These are phyloP conservation scores for Diaporthe nobilis DNA, from an alignment of 2,329 filamentous ascomycete genomes.

Conservation along the genomic window DNA sequence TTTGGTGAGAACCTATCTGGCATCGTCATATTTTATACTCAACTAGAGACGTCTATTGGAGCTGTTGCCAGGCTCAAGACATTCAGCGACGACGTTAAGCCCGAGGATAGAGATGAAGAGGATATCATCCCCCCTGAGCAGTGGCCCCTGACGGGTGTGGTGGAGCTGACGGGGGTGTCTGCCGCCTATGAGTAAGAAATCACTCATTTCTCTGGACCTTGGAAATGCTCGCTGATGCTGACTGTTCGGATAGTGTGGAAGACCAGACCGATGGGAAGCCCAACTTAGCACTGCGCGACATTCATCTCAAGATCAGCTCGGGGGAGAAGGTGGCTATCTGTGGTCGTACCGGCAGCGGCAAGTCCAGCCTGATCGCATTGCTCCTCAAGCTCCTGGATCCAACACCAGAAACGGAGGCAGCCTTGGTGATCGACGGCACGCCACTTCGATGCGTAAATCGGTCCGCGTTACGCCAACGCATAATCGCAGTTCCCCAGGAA, in stretches of 20 bases:
- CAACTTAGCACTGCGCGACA: constrained; percentile 46
- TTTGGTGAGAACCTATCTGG: constrained; percentile 51
- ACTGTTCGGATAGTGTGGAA: background rate
- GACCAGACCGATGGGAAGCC: background rate
- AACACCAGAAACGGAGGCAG: constrained; percentile 42
- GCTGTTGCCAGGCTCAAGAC: constrained; percentile 54
- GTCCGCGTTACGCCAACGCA: constrained; percentile 57
- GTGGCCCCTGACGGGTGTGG: constrained; percentile 46
- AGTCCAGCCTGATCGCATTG: constrained; percentile 58
- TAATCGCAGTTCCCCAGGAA: constrained; percentile 69
- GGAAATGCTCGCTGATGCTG: background rate
- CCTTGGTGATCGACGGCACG: constrained; percentile 60
- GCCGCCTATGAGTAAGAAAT: constrained; percentile 46
- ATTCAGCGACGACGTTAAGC: constrained; percentile 47
- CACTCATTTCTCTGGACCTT: background rate
- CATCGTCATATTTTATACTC: constrained; percentile 52
- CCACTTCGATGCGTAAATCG: constrained; percentile 56
- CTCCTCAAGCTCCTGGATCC: constrained; percentile 60
- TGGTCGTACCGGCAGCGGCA: constrained; percentile 62
- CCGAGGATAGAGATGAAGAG: constrained; percentile 49
- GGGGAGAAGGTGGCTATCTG: constrained; percentile 58
- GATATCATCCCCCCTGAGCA: constrained; percentile 45
- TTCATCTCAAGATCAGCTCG: constrained; percentile 49
- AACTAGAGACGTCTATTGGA: constrained; percentile 52
- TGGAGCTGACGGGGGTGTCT: constrained; percentile 46